These are phyloP conservation scores for Comarum palustre DNA, from an alignment of 306 rosid species.

Conservation along the genomic window DNA sequence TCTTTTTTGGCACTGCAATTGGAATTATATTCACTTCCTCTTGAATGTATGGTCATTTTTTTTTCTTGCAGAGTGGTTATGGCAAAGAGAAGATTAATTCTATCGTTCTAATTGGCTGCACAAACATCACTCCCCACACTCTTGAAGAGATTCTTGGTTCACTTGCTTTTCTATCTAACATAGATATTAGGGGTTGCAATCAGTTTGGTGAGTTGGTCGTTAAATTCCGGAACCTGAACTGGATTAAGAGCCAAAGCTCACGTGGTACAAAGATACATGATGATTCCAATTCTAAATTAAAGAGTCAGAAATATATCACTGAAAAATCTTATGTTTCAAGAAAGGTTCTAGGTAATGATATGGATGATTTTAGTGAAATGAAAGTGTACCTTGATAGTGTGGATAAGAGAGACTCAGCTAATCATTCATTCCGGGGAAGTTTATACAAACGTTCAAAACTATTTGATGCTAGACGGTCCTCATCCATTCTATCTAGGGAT, in stretches of 20 bases:
- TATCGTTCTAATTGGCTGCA: conserved; percentile 70
- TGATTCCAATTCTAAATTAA: conserved; percentile 56
- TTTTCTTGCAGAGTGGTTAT: conserved; percentile 62
- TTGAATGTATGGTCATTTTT: conserved; percentile 30
- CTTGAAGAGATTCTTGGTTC: conserved; percentile 78
- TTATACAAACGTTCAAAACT: conserved; percentile 91
- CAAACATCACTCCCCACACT: conserved; percentile 55
- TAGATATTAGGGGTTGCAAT: conserved; percentile 86
- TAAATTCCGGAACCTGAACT: conserved; percentile 61
- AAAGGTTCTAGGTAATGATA: conserved; percentile 42
- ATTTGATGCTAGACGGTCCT: conserved; percentile 91
- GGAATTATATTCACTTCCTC: conserved; percentile 22
- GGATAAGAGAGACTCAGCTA: conserved; percentile 83
- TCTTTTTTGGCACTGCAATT: conserved; percentile 23
- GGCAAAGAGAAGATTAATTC: conserved; percentile 68
- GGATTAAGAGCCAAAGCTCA: conserved; percentile 73
- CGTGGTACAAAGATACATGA: conserved; percentile 43
- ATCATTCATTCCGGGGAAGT: conserved; percentile 75
- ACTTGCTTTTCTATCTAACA: conserved; percentile 60
- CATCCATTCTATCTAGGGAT: conserved; percentile 96
- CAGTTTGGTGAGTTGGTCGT: conserved; percentile 68
- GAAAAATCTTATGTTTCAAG: conserved; percentile 57
- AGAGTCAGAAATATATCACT: conserved; percentile 67
- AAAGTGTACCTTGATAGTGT: conserved; percentile 92
- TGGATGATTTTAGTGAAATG: conserved; percentile 88